phyloP scores from a whole-genome alignment of 495 filamentous ascomycete genomes.

The Clavariopsis aquatica region DNA sequence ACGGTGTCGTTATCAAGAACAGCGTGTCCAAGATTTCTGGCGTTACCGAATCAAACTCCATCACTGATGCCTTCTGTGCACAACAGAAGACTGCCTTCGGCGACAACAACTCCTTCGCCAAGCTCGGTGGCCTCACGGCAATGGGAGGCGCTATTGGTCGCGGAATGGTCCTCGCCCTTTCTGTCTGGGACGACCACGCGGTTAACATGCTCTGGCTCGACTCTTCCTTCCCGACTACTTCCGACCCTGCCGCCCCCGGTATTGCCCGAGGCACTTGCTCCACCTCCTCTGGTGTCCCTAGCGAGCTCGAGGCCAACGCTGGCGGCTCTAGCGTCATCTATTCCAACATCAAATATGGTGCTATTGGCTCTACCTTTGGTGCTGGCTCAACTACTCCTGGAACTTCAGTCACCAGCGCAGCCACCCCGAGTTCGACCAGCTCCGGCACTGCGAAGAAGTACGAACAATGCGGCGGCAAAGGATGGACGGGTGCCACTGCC shows the following conservation, averaged over 20 bases:
- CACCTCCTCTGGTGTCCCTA: conserved; percentile 59
- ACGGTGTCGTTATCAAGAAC: conserved; percentile 61
- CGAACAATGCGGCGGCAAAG: conserved; percentile 32
- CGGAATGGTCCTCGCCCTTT: conserved; percentile 74
- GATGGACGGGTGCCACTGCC: conserved; percentile 24
- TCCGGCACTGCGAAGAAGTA: conserved; percentile 24
- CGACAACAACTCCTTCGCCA: conserved; percentile 58
- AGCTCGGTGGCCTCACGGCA: conserved; percentile 59
- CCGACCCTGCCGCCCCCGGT: conserved; percentile 58
- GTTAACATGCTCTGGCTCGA: conserved; percentile 86
- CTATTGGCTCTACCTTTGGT: conserved; percentile 2
- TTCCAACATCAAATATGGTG: conserved; percentile 2
- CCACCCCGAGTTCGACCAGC: neutral
- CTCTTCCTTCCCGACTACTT: conserved; percentile 66
- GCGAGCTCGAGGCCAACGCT: conserved; percentile 56
- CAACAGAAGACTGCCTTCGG: conserved; percentile 62
- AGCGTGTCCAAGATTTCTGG: conserved; percentile 55
- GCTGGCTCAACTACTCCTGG: neutral
- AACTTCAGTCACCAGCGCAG: neutral
- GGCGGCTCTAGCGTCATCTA: conserved; percentile 60
- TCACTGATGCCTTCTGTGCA: conserved; percentile 64
- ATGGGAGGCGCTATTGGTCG: conserved; percentile 58
- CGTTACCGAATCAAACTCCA: conserved; percentile 54
- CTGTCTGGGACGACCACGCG: conserved; percentile 74
- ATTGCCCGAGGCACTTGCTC: conserved; percentile 68